Percentiles rank a stretch among this genome's conserved stretches.
phyloP scores from a whole-genome alignment of 2,329 filamentous ascomycete genomes.

The Thielaviopsis populi region DNA sequence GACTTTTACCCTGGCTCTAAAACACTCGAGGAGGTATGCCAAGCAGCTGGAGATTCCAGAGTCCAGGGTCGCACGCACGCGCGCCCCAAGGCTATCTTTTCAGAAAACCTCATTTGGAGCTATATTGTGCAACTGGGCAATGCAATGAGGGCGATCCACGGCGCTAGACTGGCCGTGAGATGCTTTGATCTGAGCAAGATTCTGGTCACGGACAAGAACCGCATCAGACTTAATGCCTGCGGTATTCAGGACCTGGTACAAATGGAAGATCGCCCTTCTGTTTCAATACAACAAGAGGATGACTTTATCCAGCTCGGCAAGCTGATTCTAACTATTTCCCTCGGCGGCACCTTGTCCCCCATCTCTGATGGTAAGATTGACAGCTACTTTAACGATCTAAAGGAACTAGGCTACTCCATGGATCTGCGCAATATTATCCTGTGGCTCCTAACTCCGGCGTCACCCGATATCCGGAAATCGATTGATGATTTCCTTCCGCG shows the following conservation, averaged over 20 bases:
- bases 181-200: constrained; percentile 81
- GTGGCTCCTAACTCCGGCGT: constrained; percentile 62
- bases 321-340: constrained; percentile 57
- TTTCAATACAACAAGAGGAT: constrained; percentile 70
- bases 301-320: constrained; percentile 76
- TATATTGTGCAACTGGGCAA: constrained; percentile 87
- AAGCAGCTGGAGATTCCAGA: constrained; percentile 26
- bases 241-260: constrained; percentile 81
- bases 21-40: constrained; percentile 73
- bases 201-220: constrained; percentile 76
- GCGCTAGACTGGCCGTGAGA: constrained; percentile 64
- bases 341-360: constrained; percentile 3
- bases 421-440: constrained; percentile 65
- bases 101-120: constrained; percentile 71
- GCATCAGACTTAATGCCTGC: constrained; percentile 76
- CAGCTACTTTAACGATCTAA: constrained; percentile 53
- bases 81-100: constrained; percentile 34
- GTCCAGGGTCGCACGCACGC: constrained; percentile 17
- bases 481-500: constrained; percentile 67
- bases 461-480: constrained; percentile 43
- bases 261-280: constrained; percentile 52
- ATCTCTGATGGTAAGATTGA: constrained; percentile 11
- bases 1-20: constrained; percentile 87
- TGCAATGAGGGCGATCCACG: constrained; percentile 74
- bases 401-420: constrained; percentile 60